Percentiles rank a stretch among this genome's conserved stretches.
phyloP scores from a whole-genome alignment of 129 eudicot species.

The Heracleum sosnowskyi region DNA sequence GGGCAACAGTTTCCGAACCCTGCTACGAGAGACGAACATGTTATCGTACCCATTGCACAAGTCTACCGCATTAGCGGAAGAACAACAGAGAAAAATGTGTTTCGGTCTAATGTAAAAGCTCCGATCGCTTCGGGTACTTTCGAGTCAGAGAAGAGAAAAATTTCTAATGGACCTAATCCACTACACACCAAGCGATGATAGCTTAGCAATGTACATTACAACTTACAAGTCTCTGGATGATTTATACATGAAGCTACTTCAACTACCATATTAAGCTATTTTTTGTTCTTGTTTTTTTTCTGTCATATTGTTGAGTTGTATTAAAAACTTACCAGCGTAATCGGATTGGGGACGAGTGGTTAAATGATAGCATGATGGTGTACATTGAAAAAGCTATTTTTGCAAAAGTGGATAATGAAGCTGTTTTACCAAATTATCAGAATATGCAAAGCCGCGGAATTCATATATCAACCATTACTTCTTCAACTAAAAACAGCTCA shows the following conservation, averaged over 20 bases:
- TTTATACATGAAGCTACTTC: not conserved
- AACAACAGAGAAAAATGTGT: not conserved
- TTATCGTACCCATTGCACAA: not conserved
- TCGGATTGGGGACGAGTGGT: too few relatives aligned
- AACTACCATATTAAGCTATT: not conserved
- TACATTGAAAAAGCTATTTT: too few relatives aligned
- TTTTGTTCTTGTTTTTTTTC: not conserved
- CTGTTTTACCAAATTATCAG: too few relatives aligned
- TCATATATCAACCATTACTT: too few relatives aligned
- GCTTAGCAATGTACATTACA: not conserved
- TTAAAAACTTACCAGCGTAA: too few relatives aligned
- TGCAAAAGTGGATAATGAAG: too few relatives aligned
- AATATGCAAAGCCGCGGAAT: too few relatives aligned
- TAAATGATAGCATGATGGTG: too few relatives aligned
- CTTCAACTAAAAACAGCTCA: too few relatives aligned
- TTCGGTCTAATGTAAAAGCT: not conserved
- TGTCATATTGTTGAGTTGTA: not conserved
- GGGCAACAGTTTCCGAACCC: slow-evolving; percentile 4
- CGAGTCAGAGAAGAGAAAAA: slow-evolving; percentile 31
- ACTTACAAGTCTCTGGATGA: not conserved
- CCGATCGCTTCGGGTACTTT: slow-evolving; percentile 16
- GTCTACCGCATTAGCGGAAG: not conserved
- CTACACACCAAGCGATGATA: slow-evolving; percentile 39
- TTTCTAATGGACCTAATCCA: slow-evolving; percentile 59
- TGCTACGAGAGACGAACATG: not conserved